Conservation (phyloP, 768 basidiomycete genomes). For the Tephrocybe sp. region DNA sequence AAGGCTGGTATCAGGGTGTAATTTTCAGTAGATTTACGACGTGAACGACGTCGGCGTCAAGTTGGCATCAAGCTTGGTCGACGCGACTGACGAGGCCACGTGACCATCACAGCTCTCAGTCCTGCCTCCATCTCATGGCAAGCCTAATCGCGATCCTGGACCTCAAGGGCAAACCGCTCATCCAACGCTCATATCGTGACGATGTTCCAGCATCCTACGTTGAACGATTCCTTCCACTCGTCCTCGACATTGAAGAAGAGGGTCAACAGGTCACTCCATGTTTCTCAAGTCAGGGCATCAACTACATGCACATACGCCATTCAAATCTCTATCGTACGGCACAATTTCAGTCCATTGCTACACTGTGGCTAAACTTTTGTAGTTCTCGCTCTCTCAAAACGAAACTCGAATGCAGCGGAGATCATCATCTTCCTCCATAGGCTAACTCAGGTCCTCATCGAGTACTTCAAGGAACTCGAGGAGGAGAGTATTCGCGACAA, state of each 20-base stretch:
- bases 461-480: constrained; percentile 99
- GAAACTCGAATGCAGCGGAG: constrained; percentile 94
- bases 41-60: not conserved
- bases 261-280: constrained; percentile 95
- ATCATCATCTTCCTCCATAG: constrained; percentile 96
- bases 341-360: not conserved
- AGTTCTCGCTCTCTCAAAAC: constrained; percentile 96
- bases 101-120: not conserved
- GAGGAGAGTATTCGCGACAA: constrained; percentile 99
- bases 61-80: not conserved
- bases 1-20: no score
- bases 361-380: constrained; percentile 2
- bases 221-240: constrained; percentile 89
- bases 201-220: constrained; percentile 89
- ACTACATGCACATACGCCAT: constrained; percentile 98
- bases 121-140: constrained; percentile 36
- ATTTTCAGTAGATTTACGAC: no score
- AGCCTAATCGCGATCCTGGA: constrained; percentile 91
- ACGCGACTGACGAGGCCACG: constrained; percentile 12
- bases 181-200: constrained; percentile 95
- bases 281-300: constrained; percentile 92
- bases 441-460: constrained; percentile 87
- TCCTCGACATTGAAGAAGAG: constrained; percentile 97
- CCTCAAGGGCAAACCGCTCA: constrained; percentile 97
- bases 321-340: constrained; percentile 94